phyloP scores from a whole-genome alignment of 768 basidiomycete species.

The Leucocoprinus leucothites region DNA sequence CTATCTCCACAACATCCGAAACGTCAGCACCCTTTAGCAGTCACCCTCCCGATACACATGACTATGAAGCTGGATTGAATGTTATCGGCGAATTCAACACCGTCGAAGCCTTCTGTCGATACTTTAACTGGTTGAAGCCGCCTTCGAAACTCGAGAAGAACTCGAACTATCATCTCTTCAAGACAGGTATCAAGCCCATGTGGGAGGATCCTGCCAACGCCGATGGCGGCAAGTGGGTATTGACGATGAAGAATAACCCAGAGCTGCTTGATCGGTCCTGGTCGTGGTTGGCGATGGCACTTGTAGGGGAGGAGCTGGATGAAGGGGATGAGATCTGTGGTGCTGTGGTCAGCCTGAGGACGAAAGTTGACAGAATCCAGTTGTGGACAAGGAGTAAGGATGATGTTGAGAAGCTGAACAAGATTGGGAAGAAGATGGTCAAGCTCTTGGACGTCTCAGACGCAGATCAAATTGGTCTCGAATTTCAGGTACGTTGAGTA shows the following conservation, averaged over 20 bases:
- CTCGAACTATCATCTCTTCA: slow-evolving; percentile 95
- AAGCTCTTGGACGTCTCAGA: slow-evolving; percentile 83
- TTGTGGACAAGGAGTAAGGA: slow-evolving; percentile 87
- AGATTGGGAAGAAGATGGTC: slow-evolving; percentile 78
- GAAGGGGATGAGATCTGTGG: slow-evolving; percentile 77
- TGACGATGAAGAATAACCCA: slow-evolving; percentile 88
- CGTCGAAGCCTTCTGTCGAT: slow-evolving; percentile 86
- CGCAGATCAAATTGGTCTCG: slow-evolving; percentile 79
- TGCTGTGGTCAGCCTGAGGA: slow-evolving; percentile 82
- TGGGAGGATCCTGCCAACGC: slow-evolving; percentile 96
- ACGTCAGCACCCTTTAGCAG: background rate
- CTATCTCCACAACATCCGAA: slow-evolving; percentile 24
- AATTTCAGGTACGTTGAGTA: slow-evolving; percentile 73
- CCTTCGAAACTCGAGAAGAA: slow-evolving; percentile 86
- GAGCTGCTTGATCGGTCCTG: slow-evolving; percentile 81
- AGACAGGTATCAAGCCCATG: slow-evolving; percentile 92
- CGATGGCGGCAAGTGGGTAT: slow-evolving; percentile 91
- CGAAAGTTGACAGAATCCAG: slow-evolving; percentile 88
- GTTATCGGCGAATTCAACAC: slow-evolving; percentile 89
- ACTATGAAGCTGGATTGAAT: slow-evolving; percentile 84
- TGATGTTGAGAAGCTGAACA: slow-evolving; percentile 81
- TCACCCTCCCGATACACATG: slow-evolving; percentile 57
- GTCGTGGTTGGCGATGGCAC: slow-evolving; percentile 87
- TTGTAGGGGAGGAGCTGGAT: slow-evolving; percentile 82
- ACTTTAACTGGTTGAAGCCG: slow-evolving; percentile 93